phyloP scores from a whole-genome alignment of 495 filamentous ascomycete genomes.

The Alectoria sarmentosa region DNA sequence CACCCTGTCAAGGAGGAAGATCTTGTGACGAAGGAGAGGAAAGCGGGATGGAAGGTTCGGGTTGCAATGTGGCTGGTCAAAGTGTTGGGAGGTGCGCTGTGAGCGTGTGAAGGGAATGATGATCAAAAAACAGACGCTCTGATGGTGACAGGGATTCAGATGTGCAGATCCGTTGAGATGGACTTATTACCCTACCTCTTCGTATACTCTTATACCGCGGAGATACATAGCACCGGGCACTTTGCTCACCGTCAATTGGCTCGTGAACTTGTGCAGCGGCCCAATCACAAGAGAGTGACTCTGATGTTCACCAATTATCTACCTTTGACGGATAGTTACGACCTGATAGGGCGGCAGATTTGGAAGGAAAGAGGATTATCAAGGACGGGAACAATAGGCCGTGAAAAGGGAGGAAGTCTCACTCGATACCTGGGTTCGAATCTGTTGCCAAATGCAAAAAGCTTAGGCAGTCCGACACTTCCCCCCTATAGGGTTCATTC shows the following conservation, averaged over 20 bases:
- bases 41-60: conserved; percentile 77
- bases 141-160: not conserved
- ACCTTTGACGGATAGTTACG: not conserved
- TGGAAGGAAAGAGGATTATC: not conserved
- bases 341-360: not conserved
- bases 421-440: too few relatives aligned
- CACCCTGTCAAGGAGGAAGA: conserved; percentile 60
- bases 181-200: too few relatives aligned
- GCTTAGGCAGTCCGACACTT: not conserved
- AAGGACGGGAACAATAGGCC: too few relatives aligned
- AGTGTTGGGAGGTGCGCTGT: conserved; percentile 44
- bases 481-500: too few relatives aligned
- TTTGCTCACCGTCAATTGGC: too few relatives aligned
- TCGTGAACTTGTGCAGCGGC: not conserved
- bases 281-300: not conserved
- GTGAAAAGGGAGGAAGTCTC: not conserved
- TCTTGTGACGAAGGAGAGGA: conserved; percentile 68
- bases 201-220: too few relatives aligned
- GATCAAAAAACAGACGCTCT: not conserved
- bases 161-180: not conserved
- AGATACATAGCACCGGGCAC: too few relatives aligned
- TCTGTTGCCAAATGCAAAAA: not conserved
- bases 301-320: not conserved
- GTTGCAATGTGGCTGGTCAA: conserved; percentile 86
- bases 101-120: not conserved